Percentiles rank a stretch among this genome's conserved stretches.
These are phyloP conservation scores for Podaxis carcinomalis DNA, from an alignment of 768 basidiomycete species.

Conservation along the genomic window DNA sequence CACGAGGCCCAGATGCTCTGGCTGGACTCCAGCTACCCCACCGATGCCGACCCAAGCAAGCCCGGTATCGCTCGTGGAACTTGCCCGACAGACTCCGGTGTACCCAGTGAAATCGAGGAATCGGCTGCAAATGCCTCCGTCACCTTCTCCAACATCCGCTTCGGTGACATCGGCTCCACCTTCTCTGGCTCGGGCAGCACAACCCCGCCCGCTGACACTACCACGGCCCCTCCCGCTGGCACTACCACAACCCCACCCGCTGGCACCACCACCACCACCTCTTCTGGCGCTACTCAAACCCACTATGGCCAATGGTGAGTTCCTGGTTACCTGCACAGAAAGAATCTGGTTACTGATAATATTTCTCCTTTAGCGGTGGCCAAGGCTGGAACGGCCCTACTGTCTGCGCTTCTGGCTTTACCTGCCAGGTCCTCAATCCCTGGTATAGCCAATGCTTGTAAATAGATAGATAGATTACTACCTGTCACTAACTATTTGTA, in stretches of 20 bases:
- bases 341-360: not conserved
- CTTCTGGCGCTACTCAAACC: not conserved
- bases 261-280: not conserved
- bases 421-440: conserved; percentile 6
- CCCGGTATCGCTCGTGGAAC: conserved; percentile 31
- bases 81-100: conserved; percentile 34
- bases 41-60: conserved; percentile 12
- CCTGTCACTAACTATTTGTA: not conserved
- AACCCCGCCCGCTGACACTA: too few species aligned
- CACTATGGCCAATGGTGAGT: not conserved
- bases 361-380: conserved; percentile 9
- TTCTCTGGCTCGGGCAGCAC: not conserved
- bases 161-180: conserved; percentile 22
- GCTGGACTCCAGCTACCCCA: conserved; percentile 3
- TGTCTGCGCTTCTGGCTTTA: conserved; percentile 9
- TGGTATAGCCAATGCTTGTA: conserved; percentile 11
- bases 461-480: not conserved
- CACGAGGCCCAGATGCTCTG: conserved; percentile 6
- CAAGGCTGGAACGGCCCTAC: conserved; percentile 13
- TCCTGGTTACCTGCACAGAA: not conserved
- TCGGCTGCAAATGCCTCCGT: conserved; percentile 17
- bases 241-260: not conserved
- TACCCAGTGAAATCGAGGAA: conserved; percentile 32
- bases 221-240: not conserved
- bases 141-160: conserved; percentile 37